Evolutionary conservation across 2,329 filamentous ascomycete genomes (phyloP), one percentile per base, ranked within the genome.

Genomic region (Alternaria postmessia): DNA sequence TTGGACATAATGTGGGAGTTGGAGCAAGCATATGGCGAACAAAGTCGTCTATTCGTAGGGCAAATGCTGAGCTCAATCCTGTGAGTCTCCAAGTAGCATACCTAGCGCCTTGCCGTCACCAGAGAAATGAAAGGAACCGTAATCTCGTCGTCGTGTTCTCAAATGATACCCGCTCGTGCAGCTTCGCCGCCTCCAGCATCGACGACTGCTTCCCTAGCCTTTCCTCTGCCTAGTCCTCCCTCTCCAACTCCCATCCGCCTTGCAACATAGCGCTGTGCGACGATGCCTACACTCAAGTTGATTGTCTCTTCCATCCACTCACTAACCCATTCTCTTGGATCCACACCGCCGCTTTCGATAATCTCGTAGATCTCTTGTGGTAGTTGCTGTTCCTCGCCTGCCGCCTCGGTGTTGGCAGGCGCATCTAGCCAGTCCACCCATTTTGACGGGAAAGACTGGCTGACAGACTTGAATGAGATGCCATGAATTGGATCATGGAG

Each of bases 301-400:
- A 99, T 84, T 0, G 89, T 82, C 81, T 98, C 94, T 81, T 98
- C 94, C 47, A 99, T 86, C 95, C 95, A 99, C 79, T 98, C 95
- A 3, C 94, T 91, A 38, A 97, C 92, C 95, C 95, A 99, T 78
- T 99, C 95, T 59, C 95, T 86, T 0, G 95, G 95, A 74, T 99
- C 95, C 2, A 98, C 92, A 9, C 88, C 88, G 16, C 88, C 88
- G 52, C 80, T 83, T 57, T 86, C 82, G 51, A 99, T 88, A 64
- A 98, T 96, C 67, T 94, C 91, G 22, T 87, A 85, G 70, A 99
- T 97, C 73, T 94, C 93, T 28, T 92, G 90, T 0, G 95, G 94
- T 34, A 94, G 79, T 82, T 82, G 79, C 43, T 85, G 81, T 26
- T 85, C 83, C 59, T 84, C 85, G 26, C 66, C 74, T 9, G 63